Conservation (phyloP, 2,329 filamentous ascomycete genomes). For the Diaporthe sp. region DNA sequence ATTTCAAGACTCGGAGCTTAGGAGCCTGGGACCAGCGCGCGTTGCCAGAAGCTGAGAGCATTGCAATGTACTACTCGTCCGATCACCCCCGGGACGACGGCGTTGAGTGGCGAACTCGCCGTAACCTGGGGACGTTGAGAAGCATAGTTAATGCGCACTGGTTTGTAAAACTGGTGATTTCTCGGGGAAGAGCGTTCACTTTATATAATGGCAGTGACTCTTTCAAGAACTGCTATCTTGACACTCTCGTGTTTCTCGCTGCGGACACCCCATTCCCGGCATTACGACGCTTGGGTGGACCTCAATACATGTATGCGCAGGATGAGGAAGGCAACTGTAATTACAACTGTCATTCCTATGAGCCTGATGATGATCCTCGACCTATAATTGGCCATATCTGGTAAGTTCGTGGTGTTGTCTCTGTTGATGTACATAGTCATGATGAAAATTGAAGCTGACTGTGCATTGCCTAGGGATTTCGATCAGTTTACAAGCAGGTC, state of each 20-base stretch:
- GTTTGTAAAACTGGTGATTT: background rate
- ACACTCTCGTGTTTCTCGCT: background rate
- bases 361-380: too few relatives aligned
- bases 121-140: background rate
- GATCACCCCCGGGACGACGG: background rate
- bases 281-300: background rate
- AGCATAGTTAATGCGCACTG: background rate
- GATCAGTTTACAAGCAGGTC: too few relatives aligned
- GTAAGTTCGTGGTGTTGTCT: too few relatives aligned
- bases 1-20: background rate
- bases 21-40: background rate
- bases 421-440: too few relatives aligned
- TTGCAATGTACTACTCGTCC: background rate
- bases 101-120: background rate
- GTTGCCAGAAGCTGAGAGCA: background rate
- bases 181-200: background rate
- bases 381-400: too few relatives aligned
- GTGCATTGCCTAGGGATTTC: too few relatives aligned
- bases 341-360: too few relatives aligned
- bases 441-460: too few relatives aligned
- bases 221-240: background rate
- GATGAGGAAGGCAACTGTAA: too few relatives aligned
- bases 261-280: background rate
- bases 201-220: background rate
- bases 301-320: too few relatives aligned